phyloP scores from a whole-genome alignment of 208 protist species.

The Crithidia sp. region DNA sequence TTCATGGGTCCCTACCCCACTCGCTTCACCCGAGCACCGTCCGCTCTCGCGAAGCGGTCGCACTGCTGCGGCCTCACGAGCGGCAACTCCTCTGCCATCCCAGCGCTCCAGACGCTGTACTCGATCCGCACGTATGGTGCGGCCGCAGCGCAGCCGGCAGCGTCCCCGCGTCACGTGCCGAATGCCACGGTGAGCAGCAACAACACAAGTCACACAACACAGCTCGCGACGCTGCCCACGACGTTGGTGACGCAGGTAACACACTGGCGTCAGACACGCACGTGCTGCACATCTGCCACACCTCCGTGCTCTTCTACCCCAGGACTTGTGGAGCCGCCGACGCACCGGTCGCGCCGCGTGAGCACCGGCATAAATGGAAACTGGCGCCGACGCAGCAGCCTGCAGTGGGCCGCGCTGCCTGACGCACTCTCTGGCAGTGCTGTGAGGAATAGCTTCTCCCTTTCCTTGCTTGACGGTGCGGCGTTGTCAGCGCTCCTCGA shows the following conservation, averaged over 20 bases:
- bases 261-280: constrained; percentile 12
- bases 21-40: constrained; percentile 4
- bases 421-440: no score
- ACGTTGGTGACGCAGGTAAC: constrained; percentile 15
- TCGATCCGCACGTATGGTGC: not conserved
- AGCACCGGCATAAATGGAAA: no score
- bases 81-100: not conserved
- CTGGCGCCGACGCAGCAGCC: no score
- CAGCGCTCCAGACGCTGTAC: constrained; percentile 4
- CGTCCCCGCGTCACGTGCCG: not conserved
- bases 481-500: no score
- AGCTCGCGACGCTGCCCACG: constrained; percentile 13
- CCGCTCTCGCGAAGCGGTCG: not conserved
- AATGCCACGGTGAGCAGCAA: not conserved
- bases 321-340: no score
- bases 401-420: no score
- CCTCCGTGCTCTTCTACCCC: no score
- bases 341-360: no score
- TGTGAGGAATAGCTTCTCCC: no score
- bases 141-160: not conserved
- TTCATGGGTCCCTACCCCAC: constrained; percentile 12
- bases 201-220: not conserved
- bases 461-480: no score
- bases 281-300: constrained; percentile 1
- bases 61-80: not conserved